These are phyloP conservation scores for Nannochloropsis oceanica DNA, from an alignment of 108 stramenopile species.

Conservation along the genomic window DNA sequence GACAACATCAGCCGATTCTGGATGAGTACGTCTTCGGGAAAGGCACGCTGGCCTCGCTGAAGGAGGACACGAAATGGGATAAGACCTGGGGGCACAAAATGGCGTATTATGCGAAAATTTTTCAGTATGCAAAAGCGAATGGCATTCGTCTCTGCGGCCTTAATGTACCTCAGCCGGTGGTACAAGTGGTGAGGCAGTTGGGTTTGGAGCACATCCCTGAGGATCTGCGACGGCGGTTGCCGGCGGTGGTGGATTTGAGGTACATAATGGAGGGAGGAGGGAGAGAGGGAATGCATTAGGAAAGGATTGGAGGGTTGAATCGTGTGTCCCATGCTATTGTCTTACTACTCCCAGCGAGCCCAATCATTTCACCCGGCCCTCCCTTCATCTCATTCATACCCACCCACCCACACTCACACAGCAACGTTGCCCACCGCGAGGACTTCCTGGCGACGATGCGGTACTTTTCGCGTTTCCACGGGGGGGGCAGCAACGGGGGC, in stretches of 20 bases:
- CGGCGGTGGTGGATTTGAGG: neutral
- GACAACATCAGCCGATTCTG: slow-evolving; percentile 37
- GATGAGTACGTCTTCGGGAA: slow-evolving; percentile 33
- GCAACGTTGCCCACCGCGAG: neutral
- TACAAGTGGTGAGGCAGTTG: neutral
- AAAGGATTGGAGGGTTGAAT: neutral
- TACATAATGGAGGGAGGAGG: neutral
- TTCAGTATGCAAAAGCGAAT: slow-evolving; percentile 24
- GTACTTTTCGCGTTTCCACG: slow-evolving; percentile 2
- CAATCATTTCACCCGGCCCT: no score
- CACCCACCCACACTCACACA: neutral
- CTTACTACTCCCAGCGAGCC: neutral
- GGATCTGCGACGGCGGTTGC: neutral
- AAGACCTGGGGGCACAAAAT: slow-evolving; percentile 23
- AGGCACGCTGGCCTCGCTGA: slow-evolving; percentile 18
- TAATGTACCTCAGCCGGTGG: slow-evolving; percentile 33
- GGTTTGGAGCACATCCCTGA: neutral
- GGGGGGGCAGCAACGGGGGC: neutral
- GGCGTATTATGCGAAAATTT: slow-evolving; percentile 7
- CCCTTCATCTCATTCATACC: no score
- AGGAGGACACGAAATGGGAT: slow-evolving; percentile 38
- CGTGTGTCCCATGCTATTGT: neutral
- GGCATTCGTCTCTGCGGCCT: slow-evolving; percentile 35
- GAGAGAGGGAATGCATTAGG: neutral
- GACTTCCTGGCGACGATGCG: neutral